Evolutionary conservation across 331 rosid species (phyloP), one percentile per base, ranked within the genome.

Genomic region (Telfairia occidentalis): DNA sequence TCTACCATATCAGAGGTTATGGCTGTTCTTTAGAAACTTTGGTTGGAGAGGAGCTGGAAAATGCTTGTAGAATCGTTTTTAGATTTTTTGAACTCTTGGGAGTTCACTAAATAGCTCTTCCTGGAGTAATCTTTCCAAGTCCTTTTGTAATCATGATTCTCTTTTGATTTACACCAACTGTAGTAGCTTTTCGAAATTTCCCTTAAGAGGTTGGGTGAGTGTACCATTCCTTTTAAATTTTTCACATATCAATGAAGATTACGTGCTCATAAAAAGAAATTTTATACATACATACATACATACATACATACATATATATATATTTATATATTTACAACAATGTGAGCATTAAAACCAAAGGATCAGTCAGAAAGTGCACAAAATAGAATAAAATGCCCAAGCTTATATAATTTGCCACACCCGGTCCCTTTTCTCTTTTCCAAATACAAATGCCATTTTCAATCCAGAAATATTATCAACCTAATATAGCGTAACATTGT

Each of bases 91-190:
- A 64, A 37, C 48, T 19, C 29, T 18, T n/a, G 5, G 48, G 28
- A 35, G 7, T 35, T 35, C 3, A 64, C 37, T 9, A 35, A 37
- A 35, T 64, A n/a, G 30, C 71, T 64, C 49, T 64, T 9, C 46
- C 46, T 18, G 6, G 46, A 32, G 26, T 63, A 18, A 3, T n/a
- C 45, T 34, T 7, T 18, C 70, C 70, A 16, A 61, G 42, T 63
- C 21, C 46, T 63, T 63, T 63, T 11, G 15, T 34, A n/a, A 18
- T n/a, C n/a, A 34, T 35, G 18, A n/a, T 37, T 64, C 71, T 61
- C 16, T 63, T 63, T 35, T 35, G 29, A 63, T 34, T 9, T 63
- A 63, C 71, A 63, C 71, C 71, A 63, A 63, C 38, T 63, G 46
- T 7, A 19, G 71, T 66, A 38, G 73, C 52, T 11, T 5, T 5